Conservation (phyloP, 805 yeast species). For the Hanseniaspora valbyensis region DNA sequence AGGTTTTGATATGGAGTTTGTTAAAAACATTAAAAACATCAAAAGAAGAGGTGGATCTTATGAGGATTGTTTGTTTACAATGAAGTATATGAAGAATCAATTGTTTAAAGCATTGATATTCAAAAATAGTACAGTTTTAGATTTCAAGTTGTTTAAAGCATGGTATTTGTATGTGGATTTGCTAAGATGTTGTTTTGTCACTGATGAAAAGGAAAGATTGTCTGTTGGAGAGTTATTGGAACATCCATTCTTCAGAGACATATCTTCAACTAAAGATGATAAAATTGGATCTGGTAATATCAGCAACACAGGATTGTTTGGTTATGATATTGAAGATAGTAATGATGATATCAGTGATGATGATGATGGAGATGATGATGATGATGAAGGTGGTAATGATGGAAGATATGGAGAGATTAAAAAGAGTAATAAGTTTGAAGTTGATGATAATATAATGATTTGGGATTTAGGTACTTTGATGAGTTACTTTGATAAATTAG, state of each 20-base stretch:
- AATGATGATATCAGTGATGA: background rate
- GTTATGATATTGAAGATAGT: slow-evolving; percentile 5
- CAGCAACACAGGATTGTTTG: slow-evolving; percentile 11
- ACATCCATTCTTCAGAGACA: slow-evolving; percentile 72
- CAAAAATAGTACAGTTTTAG: slow-evolving; percentile 20
- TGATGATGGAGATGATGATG: background rate
- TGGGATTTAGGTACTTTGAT: slow-evolving; percentile 13
- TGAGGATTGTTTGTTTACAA: background rate
- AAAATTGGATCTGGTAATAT: background rate
- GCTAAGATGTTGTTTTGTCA: slow-evolving; percentile 50
- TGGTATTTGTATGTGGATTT: slow-evolving; percentile 77
- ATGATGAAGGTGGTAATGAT: too few species aligned
- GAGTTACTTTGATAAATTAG: slow-evolving; percentile 7
- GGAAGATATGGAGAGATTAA: background rate
- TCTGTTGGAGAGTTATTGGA: slow-evolving; percentile 65
- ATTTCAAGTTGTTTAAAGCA: slow-evolving; percentile 57
- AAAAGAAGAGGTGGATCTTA: background rate
- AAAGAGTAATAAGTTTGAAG: background rate
- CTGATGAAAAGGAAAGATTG: slow-evolving; percentile 61
- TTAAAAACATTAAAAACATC: background rate
- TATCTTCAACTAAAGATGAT: slow-evolving; percentile 40
- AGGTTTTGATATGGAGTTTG: slow-evolving; percentile 3
- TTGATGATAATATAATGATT: slow-evolving; percentile 13
- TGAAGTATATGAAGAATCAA: slow-evolving; percentile 3
- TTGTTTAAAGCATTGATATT: slow-evolving; percentile 7